These are phyloP conservation scores for Uncinocarpus reesii DNA, from an alignment of 2,329 filamentous ascomycete species.

Conservation along the genomic window DNA sequence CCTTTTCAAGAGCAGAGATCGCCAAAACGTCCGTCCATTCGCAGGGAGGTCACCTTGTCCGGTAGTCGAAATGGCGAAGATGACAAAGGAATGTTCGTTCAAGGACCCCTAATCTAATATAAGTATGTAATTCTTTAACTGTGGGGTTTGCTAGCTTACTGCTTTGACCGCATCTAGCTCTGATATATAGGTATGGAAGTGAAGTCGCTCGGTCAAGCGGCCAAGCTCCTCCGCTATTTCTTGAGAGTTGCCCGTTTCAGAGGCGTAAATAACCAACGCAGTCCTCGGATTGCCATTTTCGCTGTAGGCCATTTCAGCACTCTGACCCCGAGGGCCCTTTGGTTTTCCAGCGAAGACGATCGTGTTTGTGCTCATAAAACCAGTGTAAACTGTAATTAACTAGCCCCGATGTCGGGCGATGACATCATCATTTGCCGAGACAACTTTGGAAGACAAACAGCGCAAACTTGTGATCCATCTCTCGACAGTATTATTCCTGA, in stretches of 20 bases:
- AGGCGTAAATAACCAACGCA: constrained; percentile 75
- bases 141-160: constrained; percentile 43
- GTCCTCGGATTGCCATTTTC: constrained; percentile 11
- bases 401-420: constrained; percentile 8
- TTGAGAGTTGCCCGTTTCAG: constrained; percentile 89
- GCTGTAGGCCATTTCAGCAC: constrained; percentile 7
- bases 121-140: not conserved
- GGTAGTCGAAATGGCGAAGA: constrained; percentile 83
- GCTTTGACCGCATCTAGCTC: constrained; percentile 68
- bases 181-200: constrained; percentile 63
- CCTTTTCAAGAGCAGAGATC: constrained; percentile 65
- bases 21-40: constrained; percentile 78
- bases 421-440: constrained; percentile 13
- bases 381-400: too few species aligned
- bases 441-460: not conserved
- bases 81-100: constrained; percentile 30
- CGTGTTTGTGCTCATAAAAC: too few species aligned
- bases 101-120: constrained; percentile 25
- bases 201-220: constrained; percentile 61
- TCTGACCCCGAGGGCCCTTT: too few species aligned
- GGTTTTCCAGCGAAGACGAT: too few species aligned
- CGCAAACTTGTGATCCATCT: too few species aligned
- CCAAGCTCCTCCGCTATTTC: constrained; percentile 82
- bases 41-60: constrained; percentile 87
- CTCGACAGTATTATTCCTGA: too few species aligned